A percentile compares a stretch with the other conserved stretches of the same genome.
Evolutionary conservation across 2,329 filamentous ascomycete genomes (phyloP).

Genomic region (Rutstroemia sp.): DNA sequence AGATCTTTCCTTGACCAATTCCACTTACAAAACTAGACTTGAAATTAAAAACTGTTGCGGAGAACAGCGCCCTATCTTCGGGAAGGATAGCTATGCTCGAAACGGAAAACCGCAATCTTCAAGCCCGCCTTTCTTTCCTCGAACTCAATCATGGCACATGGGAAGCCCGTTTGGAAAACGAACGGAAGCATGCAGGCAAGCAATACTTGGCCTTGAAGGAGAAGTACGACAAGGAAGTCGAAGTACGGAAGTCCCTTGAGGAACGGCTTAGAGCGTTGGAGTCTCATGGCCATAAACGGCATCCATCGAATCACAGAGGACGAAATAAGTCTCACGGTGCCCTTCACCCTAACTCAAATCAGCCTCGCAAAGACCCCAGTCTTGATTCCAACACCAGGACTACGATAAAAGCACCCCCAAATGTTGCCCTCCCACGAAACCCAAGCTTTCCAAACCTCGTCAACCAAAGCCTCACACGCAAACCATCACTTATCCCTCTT

Average conservation of each 20-base stretch:
- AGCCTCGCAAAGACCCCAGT: background rate
- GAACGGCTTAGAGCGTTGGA: constrained; percentile 12
- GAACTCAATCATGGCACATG: constrained; percentile 15
- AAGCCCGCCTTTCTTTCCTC: constrained; percentile 16
- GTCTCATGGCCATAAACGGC: constrained; percentile 1
- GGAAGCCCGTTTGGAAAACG: constrained; percentile 16
- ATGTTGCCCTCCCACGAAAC: background rate
- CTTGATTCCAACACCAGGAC: background rate
- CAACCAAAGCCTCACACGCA: background rate
- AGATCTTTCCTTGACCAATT: too few relatives aligned
- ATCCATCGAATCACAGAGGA: constrained; percentile 11
- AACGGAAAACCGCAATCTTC: constrained; percentile 10
- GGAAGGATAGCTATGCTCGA: constrained; percentile 10
- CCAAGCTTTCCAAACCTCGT: constrained; percentile 6
- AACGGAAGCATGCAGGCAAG: constrained; percentile 18
- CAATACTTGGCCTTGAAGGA: constrained; percentile 18
- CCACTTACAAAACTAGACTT: constrained; percentile 10
- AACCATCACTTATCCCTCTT: constrained; percentile 3
- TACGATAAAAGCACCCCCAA: background rate
- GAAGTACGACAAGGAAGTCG: constrained; percentile 16
- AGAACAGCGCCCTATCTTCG: constrained; percentile 4
- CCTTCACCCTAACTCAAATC: constrained; percentile 5
- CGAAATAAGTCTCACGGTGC: constrained; percentile 1
- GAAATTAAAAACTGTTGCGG: constrained; percentile 14
- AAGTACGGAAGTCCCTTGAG: constrained; percentile 13